Evolutionary conservation across 768 basidiomycete species (phyloP).

Genomic region (Podaxis sp.): DNA sequence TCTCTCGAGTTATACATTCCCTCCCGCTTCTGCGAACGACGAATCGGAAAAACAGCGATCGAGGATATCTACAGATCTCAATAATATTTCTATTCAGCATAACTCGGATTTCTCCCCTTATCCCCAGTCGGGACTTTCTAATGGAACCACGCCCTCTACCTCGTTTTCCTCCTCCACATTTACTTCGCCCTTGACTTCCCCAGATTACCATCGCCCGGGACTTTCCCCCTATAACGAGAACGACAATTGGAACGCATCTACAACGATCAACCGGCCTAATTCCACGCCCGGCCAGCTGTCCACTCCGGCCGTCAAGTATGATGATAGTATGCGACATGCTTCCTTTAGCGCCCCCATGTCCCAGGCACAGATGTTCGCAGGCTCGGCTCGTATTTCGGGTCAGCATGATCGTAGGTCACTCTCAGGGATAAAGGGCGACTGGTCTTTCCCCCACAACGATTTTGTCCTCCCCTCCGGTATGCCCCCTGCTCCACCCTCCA

Average conservation of each 20-base stretch:
- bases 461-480: slow-evolving; percentile 50
- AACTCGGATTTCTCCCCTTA: slow-evolving; percentile 47
- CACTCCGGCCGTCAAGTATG: slow-evolving; percentile 60
- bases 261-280: slow-evolving; percentile 64
- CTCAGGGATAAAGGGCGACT: slow-evolving; percentile 64
- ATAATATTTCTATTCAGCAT: slow-evolving; percentile 35
- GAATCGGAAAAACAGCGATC: slow-evolving; percentile 37
- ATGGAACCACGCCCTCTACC: slow-evolving; percentile 49
- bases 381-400: slow-evolving; percentile 68
- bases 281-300: slow-evolving; percentile 62
- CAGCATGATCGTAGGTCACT: slow-evolving; percentile 62
- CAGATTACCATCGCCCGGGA: slow-evolving; percentile 42
- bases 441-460: slow-evolving; percentile 64
- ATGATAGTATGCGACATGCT: slow-evolving; percentile 67
- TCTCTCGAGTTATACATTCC: slow-evolving; percentile 55
- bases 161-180: slow-evolving; percentile 50
- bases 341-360: slow-evolving; percentile 60
- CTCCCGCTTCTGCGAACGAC: slow-evolving; percentile 39
- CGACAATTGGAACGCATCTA: slow-evolving; percentile 54
- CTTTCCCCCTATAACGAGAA: slow-evolving; percentile 46
- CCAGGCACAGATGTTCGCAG: slow-evolving; percentile 62
- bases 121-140: slow-evolving; percentile 48
- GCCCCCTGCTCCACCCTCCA: slow-evolving; percentile 41
- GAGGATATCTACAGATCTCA: slow-evolving; percentile 43
- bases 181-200: slow-evolving; percentile 45